Evolutionary conservation across 257 asterid species (phyloP), one percentile per base, ranked within the genome.

Genomic region (Solanum chmielewskii): DNA sequence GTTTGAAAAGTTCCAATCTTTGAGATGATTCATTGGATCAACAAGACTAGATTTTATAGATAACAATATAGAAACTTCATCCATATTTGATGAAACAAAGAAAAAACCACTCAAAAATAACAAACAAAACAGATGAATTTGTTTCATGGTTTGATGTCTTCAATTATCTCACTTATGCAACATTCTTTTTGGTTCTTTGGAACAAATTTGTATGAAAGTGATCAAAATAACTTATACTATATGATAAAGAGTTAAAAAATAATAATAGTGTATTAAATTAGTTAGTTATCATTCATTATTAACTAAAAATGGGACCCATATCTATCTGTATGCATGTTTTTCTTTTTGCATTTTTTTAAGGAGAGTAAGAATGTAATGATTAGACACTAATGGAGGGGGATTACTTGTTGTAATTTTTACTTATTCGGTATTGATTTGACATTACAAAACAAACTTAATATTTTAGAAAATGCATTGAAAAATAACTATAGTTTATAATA

Each of bases 71-170:
- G 94, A 91, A 18, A 90, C 49, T 71, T 96, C 94, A 25, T 52
- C 62, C 78, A 86, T 81, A 94, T 85, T 89, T 88, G 92, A 93
- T 91, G 92, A 88, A 93, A 89, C 88, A 83, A 90, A 88, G 56
- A 83, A 88, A 84, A 92, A 66, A 83, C 84, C 93, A 90, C 93
- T 93, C 93, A 84, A 93, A 92, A 93, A 90, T 93, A 87, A 91
- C 86, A 90, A 80, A 52, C 45, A 56, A 60, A 74, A 37, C 49
- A 37, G 29, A 70, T 78, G 87, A 75, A 78, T 47, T 75, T 56
- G 4, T 56, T 87, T 75, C 93, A 91, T 92, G 29, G 69, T 71
- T 85, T 89, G 73, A 62, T 87, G 74, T 52, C 88, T n/a, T 77
- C 64, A 42, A 6, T 88, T 87, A 49, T 25, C 86, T 29, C 64